Percentiles rank a stretch among this genome's conserved stretches.
phyloP scores from a whole-genome alignment of 805 yeast species.

The Dipodascopsis tothii region DNA sequence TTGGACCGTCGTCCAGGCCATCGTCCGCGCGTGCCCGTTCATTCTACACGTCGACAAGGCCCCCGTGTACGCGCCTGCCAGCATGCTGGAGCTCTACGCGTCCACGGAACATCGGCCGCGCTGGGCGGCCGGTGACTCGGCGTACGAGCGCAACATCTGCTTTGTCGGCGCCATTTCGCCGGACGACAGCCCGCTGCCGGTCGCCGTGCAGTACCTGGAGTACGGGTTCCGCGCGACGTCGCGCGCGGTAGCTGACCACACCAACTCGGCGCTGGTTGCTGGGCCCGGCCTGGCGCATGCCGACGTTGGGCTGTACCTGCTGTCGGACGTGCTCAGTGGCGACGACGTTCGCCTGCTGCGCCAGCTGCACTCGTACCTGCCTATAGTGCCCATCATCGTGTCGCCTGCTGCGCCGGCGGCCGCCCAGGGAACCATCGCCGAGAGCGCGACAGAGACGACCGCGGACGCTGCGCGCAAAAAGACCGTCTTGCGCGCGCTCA shows the following conservation, averaged over 20 bases:
- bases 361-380: constrained; percentile 4
- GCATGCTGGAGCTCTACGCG: constrained; percentile 8
- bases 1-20: constrained; percentile 8
- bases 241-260: neutral
- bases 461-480: neutral
- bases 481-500: neutral
- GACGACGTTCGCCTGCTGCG: constrained; percentile 1
- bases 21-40: constrained; percentile 7
- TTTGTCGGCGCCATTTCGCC: no score
- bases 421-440: constrained; percentile 3
- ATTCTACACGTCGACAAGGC: constrained; percentile 11
- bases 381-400: constrained; percentile 11
- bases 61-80: constrained; percentile 1
- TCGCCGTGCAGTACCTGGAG: constrained; percentile 6
- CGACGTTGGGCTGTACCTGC: constrained; percentile 10
- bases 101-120: constrained; percentile 10
- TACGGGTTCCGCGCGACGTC: constrained; percentile 11
- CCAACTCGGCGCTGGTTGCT: constrained; percentile 4
- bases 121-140: constrained; percentile 11
- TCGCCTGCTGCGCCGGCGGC: no score
- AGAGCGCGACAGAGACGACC: neutral
- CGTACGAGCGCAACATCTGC: constrained; percentile 9
- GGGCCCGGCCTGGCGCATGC: constrained; percentile 16
- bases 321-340: constrained; percentile 1
- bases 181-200: no score